Evolutionary conservation across 2,329 filamentous ascomycete genomes (phyloP).

Genomic region (Coleophoma crateriformis): DNA sequence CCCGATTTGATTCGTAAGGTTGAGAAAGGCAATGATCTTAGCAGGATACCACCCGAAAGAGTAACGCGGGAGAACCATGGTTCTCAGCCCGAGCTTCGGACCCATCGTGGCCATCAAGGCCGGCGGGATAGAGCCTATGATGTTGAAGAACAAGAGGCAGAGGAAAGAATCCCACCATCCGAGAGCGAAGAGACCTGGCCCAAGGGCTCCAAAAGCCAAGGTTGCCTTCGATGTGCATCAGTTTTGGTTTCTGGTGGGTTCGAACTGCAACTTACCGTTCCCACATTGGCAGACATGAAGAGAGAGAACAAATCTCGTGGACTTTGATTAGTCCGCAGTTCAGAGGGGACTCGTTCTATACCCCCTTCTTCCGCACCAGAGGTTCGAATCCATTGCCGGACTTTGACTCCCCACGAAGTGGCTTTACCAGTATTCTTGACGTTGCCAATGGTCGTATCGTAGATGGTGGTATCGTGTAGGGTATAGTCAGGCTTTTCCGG

Average conservation of each 20-base stretch:
- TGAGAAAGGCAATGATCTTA: constrained; percentile 10
- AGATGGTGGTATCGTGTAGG: background rate
- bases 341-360: background rate
- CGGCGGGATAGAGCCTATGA: constrained; percentile 17
- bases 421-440: background rate
- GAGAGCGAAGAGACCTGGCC: constrained; percentile 8
- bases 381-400: constrained; percentile 1
- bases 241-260: background rate
- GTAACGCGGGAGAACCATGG: constrained; percentile 24
- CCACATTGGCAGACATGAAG: constrained; percentile 2
- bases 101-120: constrained; percentile 19
- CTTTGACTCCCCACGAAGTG: background rate
- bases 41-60: constrained; percentile 20
- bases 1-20: constrained; percentile 12
- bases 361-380: constrained; percentile 1
- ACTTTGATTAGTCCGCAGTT: background rate
- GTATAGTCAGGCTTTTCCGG: background rate
- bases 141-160: constrained; percentile 22
- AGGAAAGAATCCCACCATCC: constrained; percentile 19
- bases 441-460: background rate
- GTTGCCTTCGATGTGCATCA: background rate
- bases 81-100: constrained; percentile 23
- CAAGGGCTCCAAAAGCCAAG: background rate
- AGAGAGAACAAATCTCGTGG: background rate
- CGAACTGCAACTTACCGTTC: background rate